Conservation (phyloP, 2,329 filamentous ascomycete genomes). For the Emergomyces orientalis region DNA sequence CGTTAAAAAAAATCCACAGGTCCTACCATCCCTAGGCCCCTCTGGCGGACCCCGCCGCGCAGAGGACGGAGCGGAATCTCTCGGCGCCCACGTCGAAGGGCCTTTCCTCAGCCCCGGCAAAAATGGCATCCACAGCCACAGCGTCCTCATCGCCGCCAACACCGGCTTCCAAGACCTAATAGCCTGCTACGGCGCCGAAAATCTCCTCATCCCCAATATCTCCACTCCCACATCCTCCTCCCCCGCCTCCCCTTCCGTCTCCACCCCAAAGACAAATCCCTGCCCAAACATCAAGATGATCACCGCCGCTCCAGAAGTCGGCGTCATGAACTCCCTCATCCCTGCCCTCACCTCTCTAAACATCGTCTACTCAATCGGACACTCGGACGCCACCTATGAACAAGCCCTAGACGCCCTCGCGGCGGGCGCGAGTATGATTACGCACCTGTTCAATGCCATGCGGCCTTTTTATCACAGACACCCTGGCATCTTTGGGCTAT, state of each 20-base stretch:
- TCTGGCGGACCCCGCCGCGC: conserved; percentile 53
- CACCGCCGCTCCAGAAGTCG: conserved; percentile 75
- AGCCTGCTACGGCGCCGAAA: conserved; percentile 53
- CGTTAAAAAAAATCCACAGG: conserved; percentile 21
- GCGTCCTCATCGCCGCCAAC: conserved; percentile 57
- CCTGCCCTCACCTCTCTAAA: conserved; percentile 53
- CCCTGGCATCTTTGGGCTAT: conserved; percentile 77
- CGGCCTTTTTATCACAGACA: conserved; percentile 81
- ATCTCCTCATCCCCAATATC: conserved; percentile 41
- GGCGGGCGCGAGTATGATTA: conserved; percentile 80
- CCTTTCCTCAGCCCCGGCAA: conserved; percentile 76
- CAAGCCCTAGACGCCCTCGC: conserved; percentile 61
- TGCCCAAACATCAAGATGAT: conserved; percentile 59
- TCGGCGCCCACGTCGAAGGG: conserved; percentile 85
- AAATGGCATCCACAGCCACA: conserved; percentile 74
- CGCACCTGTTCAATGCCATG: conserved; percentile 93
- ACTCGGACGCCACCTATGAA: conserved; percentile 81
- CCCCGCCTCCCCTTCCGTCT: conserved; percentile 5
- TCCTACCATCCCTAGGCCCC: conserved; percentile 68
- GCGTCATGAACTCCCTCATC: conserved; percentile 60
- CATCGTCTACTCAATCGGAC: conserved; percentile 72
- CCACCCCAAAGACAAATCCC: neutral
- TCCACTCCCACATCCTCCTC: neutral
- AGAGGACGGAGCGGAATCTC: conserved; percentile 66
- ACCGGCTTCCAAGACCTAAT: conserved; percentile 51